These are phyloP conservation scores for Stromatinia cepivora DNA, from an alignment of 2,329 filamentous ascomycete genomes.

Conservation along the genomic window DNA sequence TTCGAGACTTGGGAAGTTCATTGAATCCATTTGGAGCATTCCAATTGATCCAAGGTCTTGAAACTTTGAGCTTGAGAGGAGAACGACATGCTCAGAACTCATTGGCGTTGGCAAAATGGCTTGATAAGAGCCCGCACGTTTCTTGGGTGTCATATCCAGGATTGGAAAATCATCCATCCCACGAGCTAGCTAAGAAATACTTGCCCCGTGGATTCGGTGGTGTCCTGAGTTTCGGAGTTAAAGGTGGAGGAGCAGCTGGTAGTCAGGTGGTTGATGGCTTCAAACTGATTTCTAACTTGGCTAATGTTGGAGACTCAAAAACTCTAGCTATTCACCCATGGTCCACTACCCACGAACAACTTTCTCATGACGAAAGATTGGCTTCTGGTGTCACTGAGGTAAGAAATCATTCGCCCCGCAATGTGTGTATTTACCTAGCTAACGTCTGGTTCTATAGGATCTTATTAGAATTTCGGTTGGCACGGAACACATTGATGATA, in stretches of 20 bases:
- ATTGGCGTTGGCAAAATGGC: conserved; percentile 73
- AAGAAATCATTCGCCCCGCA: conserved; percentile 29
- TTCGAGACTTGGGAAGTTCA: conserved; percentile 79
- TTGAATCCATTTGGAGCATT: conserved; percentile 92
- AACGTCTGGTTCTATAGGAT: conserved; percentile 53
- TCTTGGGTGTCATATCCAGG: conserved; percentile 94
- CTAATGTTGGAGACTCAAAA: conserved; percentile 95
- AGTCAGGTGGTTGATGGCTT: conserved; percentile 89
- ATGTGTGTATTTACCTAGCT: conserved; percentile 15
- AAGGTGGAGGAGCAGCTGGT: conserved; percentile 81
- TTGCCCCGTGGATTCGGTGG: conserved; percentile 82
- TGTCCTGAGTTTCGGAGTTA: conserved; percentile 90
- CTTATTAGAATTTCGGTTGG: conserved; percentile 94
- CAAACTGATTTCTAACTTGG: conserved; percentile 92
- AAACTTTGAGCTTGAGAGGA: conserved; percentile 83
- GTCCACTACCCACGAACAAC: conserved; percentile 92
- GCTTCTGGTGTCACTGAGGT: conserved; percentile 80
- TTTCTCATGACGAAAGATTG: conserved; percentile 76
- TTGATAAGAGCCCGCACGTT: conserved; percentile 80
- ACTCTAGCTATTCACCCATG: conserved; percentile 93
- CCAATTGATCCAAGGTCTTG: conserved; percentile 82
- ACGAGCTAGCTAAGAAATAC: conserved; percentile 82
- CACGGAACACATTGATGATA: conserved; percentile 95
- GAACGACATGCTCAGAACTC: conserved; percentile 88
- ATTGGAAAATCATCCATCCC: conserved; percentile 75